These are phyloP conservation scores for Podospora conica DNA, from an alignment of 495 filamentous ascomycete genomes.

Conservation along the genomic window DNA sequence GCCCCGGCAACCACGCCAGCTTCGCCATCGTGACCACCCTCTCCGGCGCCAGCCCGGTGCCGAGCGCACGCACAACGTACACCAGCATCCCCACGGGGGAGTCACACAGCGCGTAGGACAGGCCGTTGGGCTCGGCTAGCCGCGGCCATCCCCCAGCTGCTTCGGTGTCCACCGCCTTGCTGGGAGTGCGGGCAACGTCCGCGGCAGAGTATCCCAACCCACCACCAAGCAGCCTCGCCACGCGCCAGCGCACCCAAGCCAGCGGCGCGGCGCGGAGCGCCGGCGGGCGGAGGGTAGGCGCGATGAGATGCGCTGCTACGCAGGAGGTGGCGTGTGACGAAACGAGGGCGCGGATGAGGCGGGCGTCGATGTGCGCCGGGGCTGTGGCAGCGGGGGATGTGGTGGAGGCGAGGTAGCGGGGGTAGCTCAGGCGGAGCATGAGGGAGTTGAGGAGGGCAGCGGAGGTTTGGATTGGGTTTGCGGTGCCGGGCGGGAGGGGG, in stretches of 20 bases:
- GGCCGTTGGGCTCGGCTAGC: constrained; percentile 40
- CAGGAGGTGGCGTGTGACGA: constrained; percentile 49
- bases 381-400: constrained; percentile 31
- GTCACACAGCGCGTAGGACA: constrained; percentile 49
- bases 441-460: constrained; percentile 56
- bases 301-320: constrained; percentile 57
- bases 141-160: neutral
- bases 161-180: neutral
- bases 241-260: constrained; percentile 38
- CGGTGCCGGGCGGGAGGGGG: constrained; percentile 46
- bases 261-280: constrained; percentile 26
- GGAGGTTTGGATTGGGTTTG: constrained; percentile 49
- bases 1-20: constrained; percentile 46
- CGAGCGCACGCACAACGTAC: constrained; percentile 37
- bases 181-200: no score
- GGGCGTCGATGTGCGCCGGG: constrained; percentile 42
- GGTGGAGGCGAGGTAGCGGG: constrained; percentile 51
- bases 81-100: constrained; percentile 47
- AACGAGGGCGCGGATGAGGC: constrained; percentile 52
- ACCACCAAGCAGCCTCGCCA: constrained; percentile 36
- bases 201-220: constrained; percentile 33
- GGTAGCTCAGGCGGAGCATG: constrained; percentile 62
- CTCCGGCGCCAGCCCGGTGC: constrained; percentile 26
- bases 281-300: constrained; percentile 34
- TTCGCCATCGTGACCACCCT: constrained; percentile 42